phyloP scores from a whole-genome alignment of 805 yeast genomes.

The Saturnispora sanitii region DNA sequence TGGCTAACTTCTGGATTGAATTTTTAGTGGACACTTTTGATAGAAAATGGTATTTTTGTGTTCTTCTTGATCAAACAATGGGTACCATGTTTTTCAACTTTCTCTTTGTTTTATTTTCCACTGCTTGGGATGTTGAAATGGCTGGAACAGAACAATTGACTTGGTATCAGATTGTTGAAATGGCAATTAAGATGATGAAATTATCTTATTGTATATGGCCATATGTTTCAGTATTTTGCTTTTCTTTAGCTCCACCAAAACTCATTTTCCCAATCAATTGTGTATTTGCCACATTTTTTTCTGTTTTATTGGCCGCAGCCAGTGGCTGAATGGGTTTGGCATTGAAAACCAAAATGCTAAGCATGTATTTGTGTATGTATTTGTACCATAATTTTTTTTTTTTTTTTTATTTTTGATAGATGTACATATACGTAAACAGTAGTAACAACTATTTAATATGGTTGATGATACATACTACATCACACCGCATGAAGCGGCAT shows the following conservation, averaged over 20 bases:
- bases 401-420: neutral
- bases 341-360: too few species aligned
- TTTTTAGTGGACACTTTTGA: slow-evolving; percentile 28
- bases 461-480: slow-evolving; percentile 47
- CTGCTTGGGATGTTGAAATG: slow-evolving; percentile 46
- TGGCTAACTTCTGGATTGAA: slow-evolving; percentile 47
- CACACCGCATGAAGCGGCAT: slow-evolving; percentile 72
- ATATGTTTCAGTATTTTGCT: slow-evolving; percentile 40
- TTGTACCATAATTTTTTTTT: neutral
- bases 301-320: slow-evolving; percentile 31
- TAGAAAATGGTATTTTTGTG: slow-evolving; percentile 30
- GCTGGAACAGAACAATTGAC: neutral
- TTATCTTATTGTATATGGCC: slow-evolving; percentile 55
- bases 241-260: slow-evolving; percentile 38
- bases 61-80: slow-evolving; percentile 42
- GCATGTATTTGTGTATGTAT: too few species aligned
- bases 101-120: slow-evolving; percentile 36
- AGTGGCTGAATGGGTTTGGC: too few species aligned
- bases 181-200: slow-evolving; percentile 39
- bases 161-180: slow-evolving; percentile 4
- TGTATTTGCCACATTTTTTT: slow-evolving; percentile 47
- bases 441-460: slow-evolving; percentile 13
- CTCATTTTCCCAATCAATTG: slow-evolving; percentile 52
- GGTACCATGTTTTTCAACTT: slow-evolving; percentile 50
- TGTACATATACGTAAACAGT: too few species aligned